Base-by-base conservation (phyloP, 2,329 filamentous ascomycete genomes). In the Lomentospora prolificans region DNA sequence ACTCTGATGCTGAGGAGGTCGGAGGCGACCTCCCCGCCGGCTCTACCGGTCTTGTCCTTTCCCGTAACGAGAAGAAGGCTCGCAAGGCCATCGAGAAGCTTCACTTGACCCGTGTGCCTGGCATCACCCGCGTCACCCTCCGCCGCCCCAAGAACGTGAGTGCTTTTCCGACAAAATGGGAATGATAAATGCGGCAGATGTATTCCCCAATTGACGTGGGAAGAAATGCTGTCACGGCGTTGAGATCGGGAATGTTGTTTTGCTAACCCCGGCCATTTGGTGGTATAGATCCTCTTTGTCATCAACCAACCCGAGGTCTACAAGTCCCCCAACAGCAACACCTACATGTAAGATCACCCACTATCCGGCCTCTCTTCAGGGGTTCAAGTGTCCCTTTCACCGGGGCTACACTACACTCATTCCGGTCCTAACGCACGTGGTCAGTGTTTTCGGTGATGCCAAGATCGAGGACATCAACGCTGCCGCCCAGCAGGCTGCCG, bases 381-480 rank as follows among this genome's bases (percentile, higher is more conserved):
- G 6, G 6, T 33, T 33, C 9, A 36, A 14, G 6, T 12, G 10
- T 24, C 50, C 22, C 22, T 54, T 5, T 27, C 9, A 9, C 4
- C n/a, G n/a, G n/a, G n/a, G n/a, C n/a, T n/a, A n/a, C n/a, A n/a
- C n/a, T n/a, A n/a, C n/a, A n/a, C n/a, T n/a, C n/a, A n/a, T n/a
- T n/a, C n/a, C n/a, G n/a, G n/a, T n/a, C n/a, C n/a, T n/a, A n/a
- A n/a, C n/a, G n/a, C n/a, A n/a, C n/a, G n/a, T n/a, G n/a, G n/a
- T 48, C 65, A 96, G 92, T 77, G 95, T 97, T 75, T 99, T 99
- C 72, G 94, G 94, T 74, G 95, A 99, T 82, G 94, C 95, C 71
- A 99, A 99, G 89, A 97, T 99, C 64, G 94, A 99, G 84, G 95
- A 99, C 76, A 82, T 97, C 69, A 99, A 97, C 86, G 95, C 94